phyloP scores from a whole-genome alignment of 352 stramenopile genomes.

The Pythium biforme region DNA sequence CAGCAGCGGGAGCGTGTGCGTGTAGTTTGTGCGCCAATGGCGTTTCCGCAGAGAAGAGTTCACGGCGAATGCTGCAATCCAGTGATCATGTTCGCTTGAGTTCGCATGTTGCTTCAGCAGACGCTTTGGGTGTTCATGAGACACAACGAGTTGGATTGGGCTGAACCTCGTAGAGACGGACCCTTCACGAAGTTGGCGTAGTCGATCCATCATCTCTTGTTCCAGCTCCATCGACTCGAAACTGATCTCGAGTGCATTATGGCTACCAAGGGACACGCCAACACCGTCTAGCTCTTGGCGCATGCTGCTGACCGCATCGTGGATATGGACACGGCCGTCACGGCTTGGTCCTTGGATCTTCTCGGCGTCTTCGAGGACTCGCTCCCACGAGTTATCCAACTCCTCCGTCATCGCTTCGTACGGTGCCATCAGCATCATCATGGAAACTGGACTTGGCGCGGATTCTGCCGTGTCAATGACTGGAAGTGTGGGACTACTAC shows the following conservation, averaged over 20 bases:
- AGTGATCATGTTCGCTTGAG: neutral
- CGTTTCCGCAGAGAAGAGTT: constrained; percentile 50
- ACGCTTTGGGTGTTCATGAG: constrained; percentile 35
- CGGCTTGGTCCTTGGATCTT: neutral
- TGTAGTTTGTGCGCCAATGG: constrained; percentile 40
- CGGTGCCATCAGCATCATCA: constrained; percentile 17
- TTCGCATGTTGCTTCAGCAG: neutral
- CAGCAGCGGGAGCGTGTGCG: constrained; percentile 29
- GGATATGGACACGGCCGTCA: neutral
- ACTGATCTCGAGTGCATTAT: constrained; percentile 36
- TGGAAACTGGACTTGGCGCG: neutral
- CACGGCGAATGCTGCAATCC: constrained; percentile 40
- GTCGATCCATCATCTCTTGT: constrained; percentile 33
- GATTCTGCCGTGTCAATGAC: neutral
- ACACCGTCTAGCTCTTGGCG: neutral
- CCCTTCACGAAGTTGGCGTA: constrained; percentile 48
- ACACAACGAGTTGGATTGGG: constrained; percentile 47
- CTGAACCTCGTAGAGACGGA: constrained; percentile 49
- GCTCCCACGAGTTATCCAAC: constrained; percentile 18
- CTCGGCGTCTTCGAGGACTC: constrained; percentile 19
- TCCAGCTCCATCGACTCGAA: constrained; percentile 51
- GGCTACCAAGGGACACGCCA: constrained; percentile 12
- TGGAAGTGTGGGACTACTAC: neutral
- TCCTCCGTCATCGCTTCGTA: constrained; percentile 29
- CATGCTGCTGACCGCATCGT: neutral